Conservation (phyloP, 2,329 filamentous ascomycete genomes). For the Stagonosporopsis tanaceti region DNA sequence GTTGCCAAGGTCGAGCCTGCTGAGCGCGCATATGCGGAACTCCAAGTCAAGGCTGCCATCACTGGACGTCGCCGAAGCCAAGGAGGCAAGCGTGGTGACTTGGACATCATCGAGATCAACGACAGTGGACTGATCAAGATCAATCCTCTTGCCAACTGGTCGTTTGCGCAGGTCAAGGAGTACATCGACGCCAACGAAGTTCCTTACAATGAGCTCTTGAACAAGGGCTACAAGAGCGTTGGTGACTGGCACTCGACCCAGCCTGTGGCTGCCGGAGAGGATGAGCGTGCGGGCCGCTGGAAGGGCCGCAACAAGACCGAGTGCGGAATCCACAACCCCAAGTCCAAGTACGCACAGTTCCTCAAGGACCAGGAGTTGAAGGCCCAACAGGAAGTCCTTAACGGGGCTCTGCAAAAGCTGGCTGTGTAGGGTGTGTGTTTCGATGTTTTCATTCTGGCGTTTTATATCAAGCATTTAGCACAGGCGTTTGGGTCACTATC, state of each 20-base stretch:
- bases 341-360: slow-evolving; percentile 90
- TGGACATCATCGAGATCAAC: slow-evolving; percentile 92
- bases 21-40: slow-evolving; percentile 85
- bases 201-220: slow-evolving; percentile 90
- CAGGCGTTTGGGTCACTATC: slow-evolving; percentile 48
- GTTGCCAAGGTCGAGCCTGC: slow-evolving; percentile 97
- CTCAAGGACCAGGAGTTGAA: slow-evolving; percentile 76
- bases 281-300: slow-evolving; percentile 96
- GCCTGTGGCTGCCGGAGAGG: slow-evolving; percentile 88
- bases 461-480: slow-evolving; percentile 48
- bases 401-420: slow-evolving; percentile 42
- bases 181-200: slow-evolving; percentile 89
- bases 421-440: slow-evolving; percentile 27
- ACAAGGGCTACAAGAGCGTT: slow-evolving; percentile 96
- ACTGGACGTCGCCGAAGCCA: slow-evolving; percentile 92
- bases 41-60: slow-evolving; percentile 87
- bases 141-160: slow-evolving; percentile 96
- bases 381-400: slow-evolving; percentile 50
- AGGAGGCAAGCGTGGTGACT: slow-evolving; percentile 87
- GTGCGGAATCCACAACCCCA: slow-evolving; percentile 98
- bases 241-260: slow-evolving; percentile 98
- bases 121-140: slow-evolving; percentile 94
- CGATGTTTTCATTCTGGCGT: slow-evolving; percentile 31
- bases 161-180: slow-evolving; percentile 84
- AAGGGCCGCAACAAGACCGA: slow-evolving; percentile 96